Conservation (phyloP, 495 filamentous ascomycete species). For the Neurospora sp. region DNA sequence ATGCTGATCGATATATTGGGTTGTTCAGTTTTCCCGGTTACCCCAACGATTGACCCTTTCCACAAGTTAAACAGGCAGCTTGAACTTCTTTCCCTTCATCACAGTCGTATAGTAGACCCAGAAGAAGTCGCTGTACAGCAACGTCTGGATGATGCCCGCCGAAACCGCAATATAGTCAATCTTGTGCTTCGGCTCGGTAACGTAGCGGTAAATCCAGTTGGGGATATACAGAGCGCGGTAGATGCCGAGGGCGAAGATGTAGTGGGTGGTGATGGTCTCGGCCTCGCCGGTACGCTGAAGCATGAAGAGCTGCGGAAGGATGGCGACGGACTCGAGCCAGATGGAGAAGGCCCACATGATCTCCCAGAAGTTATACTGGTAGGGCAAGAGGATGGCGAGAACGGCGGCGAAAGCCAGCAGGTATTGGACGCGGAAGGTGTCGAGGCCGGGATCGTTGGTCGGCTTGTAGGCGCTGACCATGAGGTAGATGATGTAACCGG, state of each 20-base stretch:
- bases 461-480: slow-evolving; percentile 96
- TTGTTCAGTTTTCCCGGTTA: neutral
- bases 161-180: slow-evolving; percentile 74
- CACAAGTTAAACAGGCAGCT: slow-evolving; percentile 58
- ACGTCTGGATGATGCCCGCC: slow-evolving; percentile 83
- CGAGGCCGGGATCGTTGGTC: slow-evolving; percentile 87
- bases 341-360: slow-evolving; percentile 96
- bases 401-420: slow-evolving; percentile 69
- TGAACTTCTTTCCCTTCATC: slow-evolving; percentile 81
- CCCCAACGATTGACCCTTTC: neutral
- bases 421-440: slow-evolving; percentile 94
- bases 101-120: slow-evolving; percentile 98
- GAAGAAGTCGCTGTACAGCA: slow-evolving; percentile 98
- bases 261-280: slow-evolving; percentile 96
- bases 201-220: slow-evolving; percentile 92
- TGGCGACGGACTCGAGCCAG: slow-evolving; percentile 93
- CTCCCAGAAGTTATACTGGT: slow-evolving; percentile 60
- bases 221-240: slow-evolving; percentile 95
- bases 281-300: slow-evolving; percentile 94
- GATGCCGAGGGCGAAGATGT: slow-evolving; percentile 86
- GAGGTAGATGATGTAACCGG: slow-evolving; percentile 86
- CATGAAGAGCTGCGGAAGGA: slow-evolving; percentile 96
- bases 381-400: slow-evolving; percentile 75
- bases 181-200: slow-evolving; percentile 52
- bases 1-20: neutral